phyloP scores from a whole-genome alignment of 108 stramenopile genomes.

The Conticribra weissflogii region DNA sequence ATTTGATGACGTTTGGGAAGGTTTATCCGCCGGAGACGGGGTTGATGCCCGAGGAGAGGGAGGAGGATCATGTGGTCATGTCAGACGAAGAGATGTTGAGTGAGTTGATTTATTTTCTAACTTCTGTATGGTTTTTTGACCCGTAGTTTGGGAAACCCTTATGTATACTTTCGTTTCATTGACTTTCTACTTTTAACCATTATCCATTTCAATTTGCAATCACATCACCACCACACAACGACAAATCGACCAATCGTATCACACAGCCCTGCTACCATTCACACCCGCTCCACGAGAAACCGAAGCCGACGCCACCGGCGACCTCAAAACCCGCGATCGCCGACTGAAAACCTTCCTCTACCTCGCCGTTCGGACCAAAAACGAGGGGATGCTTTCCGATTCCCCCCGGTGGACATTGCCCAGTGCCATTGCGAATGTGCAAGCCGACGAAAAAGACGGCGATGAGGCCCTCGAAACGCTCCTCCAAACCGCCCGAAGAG shows the following conservation, averaged over 20 bases:
- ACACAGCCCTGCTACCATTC: slow-evolving; percentile 59
- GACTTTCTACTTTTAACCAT: too few species aligned
- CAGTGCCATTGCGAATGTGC: slow-evolving; percentile 57
- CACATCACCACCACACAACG: too few species aligned
- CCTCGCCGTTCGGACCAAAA: slow-evolving; percentile 57
- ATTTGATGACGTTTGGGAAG: slow-evolving; percentile 65
- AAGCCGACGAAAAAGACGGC: too few species aligned
- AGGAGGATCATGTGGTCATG: slow-evolving; percentile 45
- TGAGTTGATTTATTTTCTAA: slow-evolving; percentile 46
- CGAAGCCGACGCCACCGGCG: slow-evolving; percentile 74
- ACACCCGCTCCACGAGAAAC: slow-evolving; percentile 81
- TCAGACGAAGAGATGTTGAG: slow-evolving; percentile 71
- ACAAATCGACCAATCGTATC: neutral
- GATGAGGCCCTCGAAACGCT: slow-evolving; percentile 69
- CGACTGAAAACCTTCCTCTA: slow-evolving; percentile 69
- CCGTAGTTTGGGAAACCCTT: too few species aligned
- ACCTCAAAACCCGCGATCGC: slow-evolving; percentile 70
- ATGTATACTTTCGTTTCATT: too few species aligned
- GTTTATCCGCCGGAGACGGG: slow-evolving; percentile 73
- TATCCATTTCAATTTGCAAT: too few species aligned
- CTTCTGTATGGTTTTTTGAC: too few species aligned
- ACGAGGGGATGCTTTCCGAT: slow-evolving; percentile 28
- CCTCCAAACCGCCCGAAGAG: slow-evolving; percentile 60
- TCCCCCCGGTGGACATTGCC: slow-evolving; percentile 68
- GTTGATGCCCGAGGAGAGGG: slow-evolving; percentile 49